phyloP scores from a whole-genome alignment of 495 filamentous ascomycete species.

The Xylaria scruposa region DNA sequence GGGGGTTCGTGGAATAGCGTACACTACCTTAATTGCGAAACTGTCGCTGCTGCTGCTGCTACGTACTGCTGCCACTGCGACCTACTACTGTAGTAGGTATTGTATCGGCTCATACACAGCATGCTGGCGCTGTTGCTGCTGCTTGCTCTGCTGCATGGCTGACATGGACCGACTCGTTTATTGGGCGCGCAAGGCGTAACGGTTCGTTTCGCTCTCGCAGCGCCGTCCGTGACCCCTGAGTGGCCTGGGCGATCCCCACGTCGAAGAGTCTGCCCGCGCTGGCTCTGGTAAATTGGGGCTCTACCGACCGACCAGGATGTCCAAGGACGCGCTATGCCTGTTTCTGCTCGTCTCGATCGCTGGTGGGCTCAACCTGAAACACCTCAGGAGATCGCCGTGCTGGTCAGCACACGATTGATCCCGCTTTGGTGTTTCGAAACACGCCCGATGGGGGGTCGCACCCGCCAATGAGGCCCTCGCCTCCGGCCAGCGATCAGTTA shows the following conservation, averaged over 20 bases:
- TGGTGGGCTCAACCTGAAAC: conserved; percentile 46
- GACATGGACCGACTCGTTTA: conserved; percentile 12
- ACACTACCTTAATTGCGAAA: conserved; percentile 3
- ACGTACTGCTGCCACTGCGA: background rate
- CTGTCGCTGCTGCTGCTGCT: conserved; percentile 9
- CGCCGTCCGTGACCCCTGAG: conserved; percentile 17
- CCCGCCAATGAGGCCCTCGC: conserved; percentile 34
- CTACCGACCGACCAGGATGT: conserved; percentile 4
- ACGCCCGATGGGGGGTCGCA: conserved; percentile 43
- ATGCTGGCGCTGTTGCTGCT: conserved; percentile 15
- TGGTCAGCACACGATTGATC: conserved; percentile 27
- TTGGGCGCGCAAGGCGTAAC: conserved; percentile 25
- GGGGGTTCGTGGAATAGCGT: conserved; percentile 6
- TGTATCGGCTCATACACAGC: conserved; percentile 8
- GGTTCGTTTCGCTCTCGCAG: conserved; percentile 21
- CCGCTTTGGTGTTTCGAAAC: conserved; percentile 46
- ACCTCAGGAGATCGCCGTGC: conserved; percentile 38
- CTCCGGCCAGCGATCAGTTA: conserved; percentile 25
- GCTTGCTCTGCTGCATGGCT: conserved; percentile 11
- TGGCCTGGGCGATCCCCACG: conserved; percentile 13
- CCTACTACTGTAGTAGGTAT: background rate
- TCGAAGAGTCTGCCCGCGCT: conserved; percentile 18
- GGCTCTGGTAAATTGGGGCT: background rate
- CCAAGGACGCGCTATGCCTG: conserved; percentile 30
- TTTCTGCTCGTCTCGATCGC: conserved; percentile 33